A percentile compares a stretch with the other conserved stretches of the same genome.
These are phyloP conservation scores for Coemansia umbellata DNA, from an alignment of 192 early-diverging fungal species.

Conservation along the genomic window DNA sequence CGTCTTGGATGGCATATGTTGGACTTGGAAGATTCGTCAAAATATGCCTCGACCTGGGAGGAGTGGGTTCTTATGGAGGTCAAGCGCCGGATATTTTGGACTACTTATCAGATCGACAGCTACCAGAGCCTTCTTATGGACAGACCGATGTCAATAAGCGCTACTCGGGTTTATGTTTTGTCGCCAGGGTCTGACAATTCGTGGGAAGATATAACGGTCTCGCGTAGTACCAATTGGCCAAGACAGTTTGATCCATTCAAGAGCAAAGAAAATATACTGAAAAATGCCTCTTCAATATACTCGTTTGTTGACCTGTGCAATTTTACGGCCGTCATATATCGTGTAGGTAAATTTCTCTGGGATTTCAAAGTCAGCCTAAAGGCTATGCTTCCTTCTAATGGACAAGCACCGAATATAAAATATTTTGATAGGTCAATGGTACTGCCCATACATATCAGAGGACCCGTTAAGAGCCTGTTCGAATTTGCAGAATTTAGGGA, in stretches of 20 bases:
- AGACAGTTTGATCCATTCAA: background rate
- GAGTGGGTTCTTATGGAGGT: conserved; percentile 33
- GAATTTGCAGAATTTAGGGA: conserved; percentile 13
- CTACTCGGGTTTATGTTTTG: conserved; percentile 2
- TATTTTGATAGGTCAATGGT: background rate
- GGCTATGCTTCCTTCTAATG: background rate
- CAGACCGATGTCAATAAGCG: conserved; percentile 11
- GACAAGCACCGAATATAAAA: background rate
- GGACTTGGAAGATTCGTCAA: conserved; percentile 9
- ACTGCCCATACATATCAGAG: background rate
- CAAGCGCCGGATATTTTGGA: conserved; percentile 41
- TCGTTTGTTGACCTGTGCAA: conserved; percentile 16
- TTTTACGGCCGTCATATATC: conserved; percentile 13
- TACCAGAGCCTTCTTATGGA: conserved; percentile 15
- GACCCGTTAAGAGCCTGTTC: conserved; percentile 10
- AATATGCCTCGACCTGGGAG: conserved; percentile 14
- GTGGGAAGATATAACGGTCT: conserved; percentile 33
- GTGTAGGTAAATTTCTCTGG: conserved; percentile 28
- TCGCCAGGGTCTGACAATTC: conserved; percentile 21
- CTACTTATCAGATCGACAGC: conserved; percentile 19
- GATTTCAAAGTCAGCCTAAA: conserved; percentile 7
- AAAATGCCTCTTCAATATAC: background rate
- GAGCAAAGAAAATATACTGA: conserved; percentile 2
- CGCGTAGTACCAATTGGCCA: conserved; percentile 3
- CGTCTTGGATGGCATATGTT: conserved; percentile 39